Conservation (phyloP, 2,329 filamentous ascomycete species). For the Fusarium clavum region DNA sequence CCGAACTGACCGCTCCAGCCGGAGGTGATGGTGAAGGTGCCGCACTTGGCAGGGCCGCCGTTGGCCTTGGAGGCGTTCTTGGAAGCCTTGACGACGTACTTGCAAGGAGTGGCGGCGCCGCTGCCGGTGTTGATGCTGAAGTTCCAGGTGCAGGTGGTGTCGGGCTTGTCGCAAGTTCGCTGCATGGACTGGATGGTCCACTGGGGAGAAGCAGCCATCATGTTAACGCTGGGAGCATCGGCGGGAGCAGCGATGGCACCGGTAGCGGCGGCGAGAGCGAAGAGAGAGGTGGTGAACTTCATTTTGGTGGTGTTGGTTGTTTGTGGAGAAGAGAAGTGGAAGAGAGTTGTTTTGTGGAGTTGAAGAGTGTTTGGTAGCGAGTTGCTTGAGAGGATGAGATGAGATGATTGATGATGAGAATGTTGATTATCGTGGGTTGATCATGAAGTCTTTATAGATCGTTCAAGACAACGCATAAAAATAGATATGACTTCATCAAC, state of each 20-base stretch:
- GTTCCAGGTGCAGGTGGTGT: constrained; percentile 57
- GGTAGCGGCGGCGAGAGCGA: constrained; percentile 47
- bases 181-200: constrained; percentile 57
- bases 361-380: constrained; percentile 10
- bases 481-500: constrained; percentile 21
- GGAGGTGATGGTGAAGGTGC: constrained; percentile 61
- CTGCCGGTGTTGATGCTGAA: constrained; percentile 59
- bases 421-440: not conserved
- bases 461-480: constrained; percentile 6
- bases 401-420: constrained; percentile 21
- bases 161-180: constrained; percentile 54
- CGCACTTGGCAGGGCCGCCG: constrained; percentile 58
- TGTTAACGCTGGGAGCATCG: constrained; percentile 47
- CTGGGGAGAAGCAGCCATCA: constrained; percentile 54
- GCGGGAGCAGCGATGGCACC: constrained; percentile 50
- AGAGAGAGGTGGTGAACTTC: constrained; percentile 56
- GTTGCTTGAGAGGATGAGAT: constrained; percentile 23
- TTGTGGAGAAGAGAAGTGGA: not conserved
- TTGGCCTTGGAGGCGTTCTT: constrained; percentile 51
- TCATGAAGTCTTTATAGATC: constrained; percentile 18
- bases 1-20: constrained; percentile 69
- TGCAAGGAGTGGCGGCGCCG: constrained; percentile 50
- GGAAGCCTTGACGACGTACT: constrained; percentile 47
- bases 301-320: constrained; percentile 49
- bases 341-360: constrained; percentile 4